phyloP scores from a whole-genome alignment of 2,329 filamentous ascomycete genomes.

The Orbilia brochopaga region DNA sequence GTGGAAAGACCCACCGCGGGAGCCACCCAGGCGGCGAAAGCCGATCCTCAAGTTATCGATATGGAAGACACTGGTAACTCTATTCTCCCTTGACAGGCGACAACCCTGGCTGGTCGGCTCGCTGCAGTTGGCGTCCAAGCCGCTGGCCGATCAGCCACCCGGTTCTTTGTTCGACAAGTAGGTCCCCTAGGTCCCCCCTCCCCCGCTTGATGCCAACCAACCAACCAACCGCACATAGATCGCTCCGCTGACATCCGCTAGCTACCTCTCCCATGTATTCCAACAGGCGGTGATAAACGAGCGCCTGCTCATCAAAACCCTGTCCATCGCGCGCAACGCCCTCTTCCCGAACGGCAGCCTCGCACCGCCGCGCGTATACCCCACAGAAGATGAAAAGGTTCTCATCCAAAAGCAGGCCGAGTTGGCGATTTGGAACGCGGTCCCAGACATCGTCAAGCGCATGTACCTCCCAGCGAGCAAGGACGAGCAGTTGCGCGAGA shows the following conservation, averaged over 20 bases:
- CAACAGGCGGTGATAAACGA: constrained; percentile 59
- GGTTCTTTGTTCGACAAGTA: constrained; percentile 52
- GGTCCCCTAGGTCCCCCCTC: too few species aligned
- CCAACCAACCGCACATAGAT: neutral
- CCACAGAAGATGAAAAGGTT: constrained; percentile 67
- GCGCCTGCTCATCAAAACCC: constrained; percentile 60
- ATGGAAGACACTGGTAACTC: constrained; percentile 49
- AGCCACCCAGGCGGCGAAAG: constrained; percentile 39
- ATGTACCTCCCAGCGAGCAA: constrained; percentile 56
- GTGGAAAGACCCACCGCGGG: constrained; percentile 48
- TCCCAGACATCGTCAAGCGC: constrained; percentile 59
- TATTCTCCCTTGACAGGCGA: constrained; percentile 48
- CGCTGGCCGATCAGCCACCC: constrained; percentile 51
- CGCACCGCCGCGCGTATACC: constrained; percentile 68
- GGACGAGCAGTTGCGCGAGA: constrained; percentile 47
- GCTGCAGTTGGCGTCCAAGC: constrained; percentile 50
- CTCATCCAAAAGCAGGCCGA: constrained; percentile 72
- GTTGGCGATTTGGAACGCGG: constrained; percentile 62
- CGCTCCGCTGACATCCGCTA: constrained; percentile 52
- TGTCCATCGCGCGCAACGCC: constrained; percentile 74
- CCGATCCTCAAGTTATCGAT: constrained; percentile 52
- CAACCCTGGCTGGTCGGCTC: constrained; percentile 54
- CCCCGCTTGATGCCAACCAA: constrained; percentile 7
- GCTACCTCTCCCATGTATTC: constrained; percentile 61
- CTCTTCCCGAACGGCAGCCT: constrained; percentile 86